phyloP scores from a whole-genome alignment of 2,329 filamentous ascomycete genomes.

The Neonectria hederae region DNA sequence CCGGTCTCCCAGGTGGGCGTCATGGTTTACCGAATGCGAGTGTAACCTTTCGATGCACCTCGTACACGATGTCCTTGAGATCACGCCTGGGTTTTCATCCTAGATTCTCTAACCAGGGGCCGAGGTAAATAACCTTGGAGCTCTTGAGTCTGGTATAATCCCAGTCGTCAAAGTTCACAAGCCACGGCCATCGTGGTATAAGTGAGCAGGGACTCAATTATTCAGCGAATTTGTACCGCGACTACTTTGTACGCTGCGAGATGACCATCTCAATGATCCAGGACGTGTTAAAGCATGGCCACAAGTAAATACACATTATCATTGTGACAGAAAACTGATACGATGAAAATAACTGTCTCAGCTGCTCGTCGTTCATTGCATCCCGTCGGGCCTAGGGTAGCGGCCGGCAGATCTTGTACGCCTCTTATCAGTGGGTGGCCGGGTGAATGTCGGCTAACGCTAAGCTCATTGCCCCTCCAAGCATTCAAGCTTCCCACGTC shows the following conservation, averaged over 20 bases:
- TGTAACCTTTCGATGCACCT: background rate
- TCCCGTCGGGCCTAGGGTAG: background rate
- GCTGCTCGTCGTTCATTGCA: too few species aligned
- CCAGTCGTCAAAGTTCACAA: too few species aligned
- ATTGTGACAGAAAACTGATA: background rate
- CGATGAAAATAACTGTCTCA: background rate
- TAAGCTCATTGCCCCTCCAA: conserved; percentile 41
- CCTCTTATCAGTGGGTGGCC: background rate
- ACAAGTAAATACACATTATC: background rate
- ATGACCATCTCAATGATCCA: background rate
- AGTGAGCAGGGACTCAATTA: background rate
- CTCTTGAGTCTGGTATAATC: too few species aligned
- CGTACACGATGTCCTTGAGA: too few species aligned
- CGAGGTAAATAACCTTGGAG: too few species aligned
- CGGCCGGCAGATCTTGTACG: background rate
- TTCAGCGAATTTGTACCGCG: background rate
- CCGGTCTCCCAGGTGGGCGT: background rate
- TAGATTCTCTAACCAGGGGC: too few species aligned
- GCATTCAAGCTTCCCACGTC: conserved; percentile 32
- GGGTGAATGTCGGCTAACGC: conserved; percentile 38
- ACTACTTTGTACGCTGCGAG: background rate
- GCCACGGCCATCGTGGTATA: too few species aligned
- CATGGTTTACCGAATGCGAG: background rate
- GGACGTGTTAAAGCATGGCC: too few species aligned
- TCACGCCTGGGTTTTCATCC: too few species aligned